Evolutionary conservation across 2,329 filamentous ascomycete genomes (phyloP).

Genomic region (Bipolaris zeicola): DNA sequence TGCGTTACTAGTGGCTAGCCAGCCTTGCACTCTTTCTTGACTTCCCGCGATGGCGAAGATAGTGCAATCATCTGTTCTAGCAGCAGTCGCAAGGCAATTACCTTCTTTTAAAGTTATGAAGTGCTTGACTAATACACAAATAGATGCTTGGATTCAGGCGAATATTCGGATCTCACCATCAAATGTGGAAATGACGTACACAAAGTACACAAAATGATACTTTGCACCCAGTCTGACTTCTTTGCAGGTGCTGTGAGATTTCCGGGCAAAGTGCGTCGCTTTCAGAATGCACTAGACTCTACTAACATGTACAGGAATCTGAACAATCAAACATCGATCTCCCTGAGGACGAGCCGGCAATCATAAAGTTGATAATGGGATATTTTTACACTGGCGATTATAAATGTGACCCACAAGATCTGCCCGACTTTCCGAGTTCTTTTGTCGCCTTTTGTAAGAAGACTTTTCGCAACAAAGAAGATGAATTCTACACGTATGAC

Average conservation of each 20-base stretch:
- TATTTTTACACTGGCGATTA: neutral
- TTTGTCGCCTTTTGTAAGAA: no score
- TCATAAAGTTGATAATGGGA: neutral
- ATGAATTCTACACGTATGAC: no score
- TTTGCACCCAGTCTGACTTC: neutral
- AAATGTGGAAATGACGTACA: neutral
- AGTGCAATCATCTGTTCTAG: neutral
- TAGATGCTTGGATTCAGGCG: neutral
- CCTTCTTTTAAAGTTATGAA: neutral
- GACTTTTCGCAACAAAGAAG: no score
- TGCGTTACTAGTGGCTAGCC: neutral
- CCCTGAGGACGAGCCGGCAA: neutral
- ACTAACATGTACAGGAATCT: neutral
- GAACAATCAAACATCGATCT: neutral
- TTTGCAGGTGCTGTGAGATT: neutral
- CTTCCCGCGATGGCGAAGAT: neutral
- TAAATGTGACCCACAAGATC: no score
- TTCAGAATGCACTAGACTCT: neutral
- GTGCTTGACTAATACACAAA: neutral
- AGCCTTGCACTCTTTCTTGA: neutral
- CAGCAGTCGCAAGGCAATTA: neutral
- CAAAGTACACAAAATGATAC: neutral
- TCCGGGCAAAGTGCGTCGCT: neutral
- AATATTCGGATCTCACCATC: neutral
- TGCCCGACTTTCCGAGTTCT: no score